Percentiles rank a stretch among this genome's conserved stretches.
Evolutionary conservation across 2,329 filamentous ascomycete genomes (phyloP).

Genomic region (Arthroderma sp.): DNA sequence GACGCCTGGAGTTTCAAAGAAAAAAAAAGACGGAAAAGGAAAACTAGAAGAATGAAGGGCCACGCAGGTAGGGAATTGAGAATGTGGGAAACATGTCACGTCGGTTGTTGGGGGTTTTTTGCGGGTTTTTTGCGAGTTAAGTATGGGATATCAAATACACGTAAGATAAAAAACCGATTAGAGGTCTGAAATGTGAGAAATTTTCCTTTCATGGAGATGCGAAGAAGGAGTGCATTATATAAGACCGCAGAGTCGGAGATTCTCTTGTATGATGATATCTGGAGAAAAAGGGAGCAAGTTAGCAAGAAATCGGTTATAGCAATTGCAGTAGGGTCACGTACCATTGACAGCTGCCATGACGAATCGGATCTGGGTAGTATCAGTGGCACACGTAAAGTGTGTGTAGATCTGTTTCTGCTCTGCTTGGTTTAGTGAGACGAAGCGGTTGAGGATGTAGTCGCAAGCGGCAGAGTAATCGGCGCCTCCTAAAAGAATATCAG

Average conservation of each 20-base stretch:
- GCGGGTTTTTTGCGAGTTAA: not conserved
- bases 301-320: not conserved
- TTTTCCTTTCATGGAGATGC: not conserved
- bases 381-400: conserved; percentile 96
- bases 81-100: not conserved
- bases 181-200: conserved; percentile 23
- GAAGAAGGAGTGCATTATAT: conserved; percentile 51
- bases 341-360: conserved; percentile 99
- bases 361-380: conserved; percentile 97
- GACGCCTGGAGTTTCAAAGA: not conserved
- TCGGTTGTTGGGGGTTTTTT: conserved; percentile 1
- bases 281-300: conserved; percentile 30
- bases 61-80: not conserved
- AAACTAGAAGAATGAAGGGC: not conserved
- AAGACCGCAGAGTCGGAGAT: conserved; percentile 88
- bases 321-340: conserved; percentile 40
- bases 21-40: not conserved
- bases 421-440: conserved; percentile 96
- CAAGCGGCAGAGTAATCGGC: conserved; percentile 92
- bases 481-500: conserved; percentile 46
- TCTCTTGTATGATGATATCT: conserved; percentile 99
- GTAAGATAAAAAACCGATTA: conserved; percentile 16
- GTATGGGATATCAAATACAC: conserved; percentile 9
- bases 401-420: conserved; percentile 99
- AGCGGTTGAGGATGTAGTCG: conserved; percentile 97